Percentiles rank a stretch among this genome's conserved stretches.
Evolutionary conservation across 768 basidiomycete species (phyloP).

Genomic region (Postia placenta): DNA sequence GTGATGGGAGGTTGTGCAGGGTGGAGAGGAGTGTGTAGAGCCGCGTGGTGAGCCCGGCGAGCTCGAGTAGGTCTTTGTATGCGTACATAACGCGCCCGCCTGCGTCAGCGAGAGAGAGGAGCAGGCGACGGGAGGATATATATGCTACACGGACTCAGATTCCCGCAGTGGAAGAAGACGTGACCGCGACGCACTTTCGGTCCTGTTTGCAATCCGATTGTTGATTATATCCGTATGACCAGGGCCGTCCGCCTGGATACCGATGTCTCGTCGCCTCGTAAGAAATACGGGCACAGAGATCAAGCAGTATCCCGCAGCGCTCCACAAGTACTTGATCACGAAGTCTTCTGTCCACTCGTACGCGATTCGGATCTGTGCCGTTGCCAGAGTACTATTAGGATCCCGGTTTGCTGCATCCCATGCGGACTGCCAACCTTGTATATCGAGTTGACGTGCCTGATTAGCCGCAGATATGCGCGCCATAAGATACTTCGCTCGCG

Average conservation of each 20-base stretch:
- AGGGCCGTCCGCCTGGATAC: constrained; percentile 13
- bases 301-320: constrained; percentile 83
- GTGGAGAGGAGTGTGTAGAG: constrained; percentile 86
- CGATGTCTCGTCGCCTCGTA: constrained; percentile 40
- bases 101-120: constrained; percentile 93
- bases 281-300: constrained; percentile 89
- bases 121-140: constrained; percentile 86
- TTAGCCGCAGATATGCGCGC: constrained; percentile 69
- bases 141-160: constrained; percentile 45
- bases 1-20: constrained; percentile 63
- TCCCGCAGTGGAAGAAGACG: neutral
- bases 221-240: constrained; percentile 12
- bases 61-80: constrained; percentile 90
- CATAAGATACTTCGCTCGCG: constrained; percentile 80
- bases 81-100: constrained; percentile 96
- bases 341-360: constrained; percentile 97
- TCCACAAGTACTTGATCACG: constrained; percentile 95
- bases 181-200: constrained; percentile 35
- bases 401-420: neutral
- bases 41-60: constrained; percentile 90
- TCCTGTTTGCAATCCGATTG: constrained; percentile 39
- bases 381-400: too few relatives aligned
- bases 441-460: constrained; percentile 87
- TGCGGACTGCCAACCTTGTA: constrained; percentile 67
- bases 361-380: constrained; percentile 69